Evolutionary conservation across 805 yeast genomes (phyloP).

Genomic region (Priceomyces carsonii): DNA sequence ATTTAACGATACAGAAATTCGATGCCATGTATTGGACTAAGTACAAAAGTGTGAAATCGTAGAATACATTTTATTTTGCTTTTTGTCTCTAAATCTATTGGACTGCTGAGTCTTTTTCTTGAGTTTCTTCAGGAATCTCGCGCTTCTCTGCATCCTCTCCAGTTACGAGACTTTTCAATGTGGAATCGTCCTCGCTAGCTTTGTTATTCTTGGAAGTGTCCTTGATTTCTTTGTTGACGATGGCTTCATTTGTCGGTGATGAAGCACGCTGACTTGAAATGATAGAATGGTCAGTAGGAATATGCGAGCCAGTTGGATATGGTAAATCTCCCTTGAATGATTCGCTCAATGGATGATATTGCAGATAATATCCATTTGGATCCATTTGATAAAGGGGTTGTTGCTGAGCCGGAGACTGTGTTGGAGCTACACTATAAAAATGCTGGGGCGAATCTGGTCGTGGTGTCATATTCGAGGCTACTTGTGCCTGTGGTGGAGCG

Average conservation of each 20-base stretch:
- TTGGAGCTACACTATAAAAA: constrained; percentile 16
- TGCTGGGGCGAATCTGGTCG: constrained; percentile 20
- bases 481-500: constrained; percentile 25
- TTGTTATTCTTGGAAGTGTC: too few species aligned
- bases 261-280: background rate
- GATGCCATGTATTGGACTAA: too few species aligned
- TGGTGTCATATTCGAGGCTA: constrained; percentile 34
- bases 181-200: too few species aligned
- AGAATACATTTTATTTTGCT: too few species aligned
- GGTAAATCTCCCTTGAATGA: constrained; percentile 15
- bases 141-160: too few species aligned
- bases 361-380: constrained; percentile 18
- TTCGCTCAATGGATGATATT: constrained; percentile 2
- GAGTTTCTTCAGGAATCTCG: background rate
- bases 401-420: constrained; percentile 13
- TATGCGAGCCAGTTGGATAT: constrained; percentile 13
- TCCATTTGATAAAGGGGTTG: constrained; percentile 14
- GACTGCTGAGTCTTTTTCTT: background rate
- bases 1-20: too few species aligned
- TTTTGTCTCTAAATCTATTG: too few species aligned
- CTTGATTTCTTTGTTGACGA: too few species aligned
- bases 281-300: background rate
- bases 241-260: background rate
- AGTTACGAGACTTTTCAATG: too few species aligned
- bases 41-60: too few species aligned